Percentiles rank a stretch among this genome's conserved stretches.
Conservation (phyloP, 345 rosid species). For the Raphanus raphanistrum region DNA sequence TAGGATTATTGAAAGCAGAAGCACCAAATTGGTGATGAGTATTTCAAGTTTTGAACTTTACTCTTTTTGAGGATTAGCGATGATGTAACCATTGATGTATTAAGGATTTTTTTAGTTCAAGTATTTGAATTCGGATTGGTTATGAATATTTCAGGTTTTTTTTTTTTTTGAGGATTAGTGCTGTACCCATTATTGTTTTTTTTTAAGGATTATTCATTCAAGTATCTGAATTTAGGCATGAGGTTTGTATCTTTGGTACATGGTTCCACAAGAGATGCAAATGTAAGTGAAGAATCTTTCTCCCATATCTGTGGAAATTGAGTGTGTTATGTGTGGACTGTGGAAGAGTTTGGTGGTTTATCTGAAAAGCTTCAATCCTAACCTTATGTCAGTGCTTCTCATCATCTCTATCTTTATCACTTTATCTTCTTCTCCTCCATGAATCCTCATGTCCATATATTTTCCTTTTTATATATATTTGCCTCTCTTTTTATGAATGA, state of each 20-base stretch:
- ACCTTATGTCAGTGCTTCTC: slow-evolving; percentile 25
- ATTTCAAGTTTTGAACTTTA: background rate
- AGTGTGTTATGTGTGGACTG: slow-evolving; percentile 22
- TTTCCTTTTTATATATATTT: background rate
- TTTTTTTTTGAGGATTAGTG: background rate
- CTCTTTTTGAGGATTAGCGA: slow-evolving; percentile 21
- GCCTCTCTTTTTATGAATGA: background rate
- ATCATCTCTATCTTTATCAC: slow-evolving; percentile 37
- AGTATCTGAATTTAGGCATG: background rate
- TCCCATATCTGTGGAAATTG: slow-evolving; percentile 15
- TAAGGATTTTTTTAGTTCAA: background rate
- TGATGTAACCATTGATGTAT: slow-evolving; percentile 16
- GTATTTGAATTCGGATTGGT: background rate
- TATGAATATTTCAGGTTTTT: background rate
- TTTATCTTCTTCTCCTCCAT: slow-evolving; percentile 26
- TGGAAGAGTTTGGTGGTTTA: slow-evolving; percentile 21
- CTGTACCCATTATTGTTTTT: background rate
- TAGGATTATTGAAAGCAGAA: slow-evolving; percentile 25
- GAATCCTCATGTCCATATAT: slow-evolving; percentile 18
- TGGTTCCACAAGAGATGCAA: background rate
- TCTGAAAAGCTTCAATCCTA: slow-evolving; percentile 21
- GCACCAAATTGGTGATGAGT: slow-evolving; percentile 21
- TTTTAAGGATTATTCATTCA: background rate
- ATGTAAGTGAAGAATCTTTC: background rate
- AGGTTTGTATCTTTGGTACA: background rate